A percentile compares a stretch with the other conserved stretches of the same genome.
These are phyloP conservation scores for Hygrophila difformis DNA, from an alignment of 257 asterid genomes.

Conservation along the genomic window DNA sequence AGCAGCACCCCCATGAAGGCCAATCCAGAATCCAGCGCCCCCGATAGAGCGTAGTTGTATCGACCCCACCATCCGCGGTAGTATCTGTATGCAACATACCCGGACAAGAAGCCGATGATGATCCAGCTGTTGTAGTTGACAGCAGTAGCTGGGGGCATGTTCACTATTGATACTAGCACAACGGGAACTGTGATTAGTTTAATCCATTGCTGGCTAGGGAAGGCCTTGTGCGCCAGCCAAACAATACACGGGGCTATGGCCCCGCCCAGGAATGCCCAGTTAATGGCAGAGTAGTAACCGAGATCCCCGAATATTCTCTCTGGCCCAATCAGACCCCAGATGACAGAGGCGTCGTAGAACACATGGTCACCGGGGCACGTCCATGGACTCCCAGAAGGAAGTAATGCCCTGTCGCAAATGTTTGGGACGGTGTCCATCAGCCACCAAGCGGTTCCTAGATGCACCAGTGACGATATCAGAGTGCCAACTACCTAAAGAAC, in stretches of 20 bases:
- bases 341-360: slow-evolving; percentile 74
- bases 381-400: slow-evolving; percentile 80
- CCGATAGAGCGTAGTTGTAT: slow-evolving; percentile 70
- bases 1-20: slow-evolving; percentile 90
- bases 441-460: slow-evolving; percentile 95
- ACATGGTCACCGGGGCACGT: slow-evolving; percentile 88
- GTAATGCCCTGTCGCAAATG: slow-evolving; percentile 60
- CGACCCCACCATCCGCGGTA: slow-evolving; percentile 74
- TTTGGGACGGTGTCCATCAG: slow-evolving; percentile 73
- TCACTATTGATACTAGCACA: slow-evolving; percentile 50
- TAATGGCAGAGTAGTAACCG: slow-evolving; percentile 61
- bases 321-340: slow-evolving; percentile 87
- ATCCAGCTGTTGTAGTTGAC: slow-evolving; percentile 89
- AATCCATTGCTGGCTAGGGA: slow-evolving; percentile 57
- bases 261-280: slow-evolving; percentile 66
- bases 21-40: slow-evolving; percentile 87
- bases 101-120: slow-evolving; percentile 63
- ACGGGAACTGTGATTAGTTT: slow-evolving; percentile 52
- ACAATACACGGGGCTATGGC: slow-evolving; percentile 67
- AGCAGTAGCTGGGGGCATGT: slow-evolving; percentile 86
- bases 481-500: slow-evolving; percentile 66
- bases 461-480: slow-evolving; percentile 57
- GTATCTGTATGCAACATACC: slow-evolving; percentile 55
- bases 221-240: slow-evolving; percentile 54
- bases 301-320: slow-evolving; percentile 68